These are phyloP conservation scores for Botryotinia narcissicola DNA, from an alignment of 2,329 filamentous ascomycete species.

Conservation along the genomic window DNA sequence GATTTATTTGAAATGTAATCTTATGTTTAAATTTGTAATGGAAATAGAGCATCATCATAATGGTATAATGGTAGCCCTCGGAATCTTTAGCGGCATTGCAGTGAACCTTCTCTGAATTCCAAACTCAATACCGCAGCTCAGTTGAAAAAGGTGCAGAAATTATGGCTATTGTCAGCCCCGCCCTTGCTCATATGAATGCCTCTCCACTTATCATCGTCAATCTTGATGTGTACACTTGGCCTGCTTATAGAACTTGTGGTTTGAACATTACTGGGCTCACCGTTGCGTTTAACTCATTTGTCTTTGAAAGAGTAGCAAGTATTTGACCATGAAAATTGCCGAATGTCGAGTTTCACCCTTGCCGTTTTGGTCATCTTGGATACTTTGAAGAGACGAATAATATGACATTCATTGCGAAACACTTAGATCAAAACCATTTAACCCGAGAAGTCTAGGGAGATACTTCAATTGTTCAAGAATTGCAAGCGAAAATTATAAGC, in stretches of 20 bases:
- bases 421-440: neutral
- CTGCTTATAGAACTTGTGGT: no score
- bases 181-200: neutral
- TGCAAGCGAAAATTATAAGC: neutral
- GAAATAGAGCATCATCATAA: neutral
- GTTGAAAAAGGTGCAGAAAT: neutral
- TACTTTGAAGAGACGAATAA: neutral
- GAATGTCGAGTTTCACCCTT: neutral
- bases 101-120: neutral
- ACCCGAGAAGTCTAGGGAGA: neutral
- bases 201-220: neutral
- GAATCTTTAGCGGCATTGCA: neutral
- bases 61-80: neutral
- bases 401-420: no score
- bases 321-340: neutral
- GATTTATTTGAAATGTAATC: neutral
- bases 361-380: fast-evolving
- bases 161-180: neutral
- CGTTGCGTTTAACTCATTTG: neutral
- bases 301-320: neutral
- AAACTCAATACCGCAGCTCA: neutral
- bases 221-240: neutral
- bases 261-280: no score
- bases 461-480: neutral
- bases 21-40: neutral